Evolutionary conservation across 2,329 filamentous ascomycete species (phyloP), one percentile per base, ranked within the genome.

Genomic region (Geoglossum cookeanum): DNA sequence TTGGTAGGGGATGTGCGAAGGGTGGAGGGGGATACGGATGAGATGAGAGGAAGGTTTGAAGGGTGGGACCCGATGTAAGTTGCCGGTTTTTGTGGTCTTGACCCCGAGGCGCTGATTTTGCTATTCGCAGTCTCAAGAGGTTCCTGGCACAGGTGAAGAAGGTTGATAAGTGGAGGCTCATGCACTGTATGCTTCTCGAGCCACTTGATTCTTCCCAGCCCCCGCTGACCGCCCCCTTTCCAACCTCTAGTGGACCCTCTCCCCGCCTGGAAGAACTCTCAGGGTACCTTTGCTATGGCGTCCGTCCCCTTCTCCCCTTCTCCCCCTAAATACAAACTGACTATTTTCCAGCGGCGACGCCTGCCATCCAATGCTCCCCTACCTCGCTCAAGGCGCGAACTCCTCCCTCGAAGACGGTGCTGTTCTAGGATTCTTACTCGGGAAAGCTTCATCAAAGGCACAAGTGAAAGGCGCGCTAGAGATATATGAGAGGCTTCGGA

Each of bases 1-100:
- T 63, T 76, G 15, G 65, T 63, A 8, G 59, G 59, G 15, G 59
- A 60, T n/a, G 51, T 66, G 13, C 60, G 61, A 17, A 63, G 62
- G 13, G 60, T 62, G 45, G 61, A 60, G 7, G 63, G 57, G 9
- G 63, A 63, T 44, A 58, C 65, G 4, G 55, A 61, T 11, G 67
- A 68, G 54, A 66, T 68, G 60, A 58, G 60, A 42, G 55, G 56
- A 1, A 59, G 67, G 11, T 68, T 68, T 57, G 52, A 60, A 29
- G 59, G 58, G 3, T 69, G 67, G 67, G 67, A 69, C 54, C 66
- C 66, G 2, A 45, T 22, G 42, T 45, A 17, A 11, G 42, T 45
- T n/a, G n/a, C n/a, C n/a, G 15, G 6, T 22, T 45, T 4, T 22
- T 9, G 5, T 15, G 8, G 8, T 13, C 33, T 37, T 37, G 33